phyloP scores from a whole-genome alignment of 2,329 filamentous ascomycete species.

The Aspergillus unguis region DNA sequence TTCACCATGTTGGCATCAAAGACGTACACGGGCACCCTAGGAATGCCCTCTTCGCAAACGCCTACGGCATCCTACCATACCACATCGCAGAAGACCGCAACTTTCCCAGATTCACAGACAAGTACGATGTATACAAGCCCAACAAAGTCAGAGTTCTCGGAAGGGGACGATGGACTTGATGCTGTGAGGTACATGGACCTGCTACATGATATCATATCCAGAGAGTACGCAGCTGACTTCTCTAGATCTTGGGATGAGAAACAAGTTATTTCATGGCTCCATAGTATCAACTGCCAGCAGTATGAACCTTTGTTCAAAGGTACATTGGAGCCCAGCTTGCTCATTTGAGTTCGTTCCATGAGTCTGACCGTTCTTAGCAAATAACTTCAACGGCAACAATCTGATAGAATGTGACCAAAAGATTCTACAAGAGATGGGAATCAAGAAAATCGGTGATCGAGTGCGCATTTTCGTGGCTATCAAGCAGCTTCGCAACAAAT shows the following conservation, averaged over 20 bases:
- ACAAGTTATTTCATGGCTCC: conserved; percentile 84
- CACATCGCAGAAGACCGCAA: conserved; percentile 27
- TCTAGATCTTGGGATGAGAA: conserved; percentile 79
- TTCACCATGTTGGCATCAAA: conserved; percentile 44
- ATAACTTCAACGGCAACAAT: conserved; percentile 97
- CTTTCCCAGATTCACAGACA: conserved; percentile 30
- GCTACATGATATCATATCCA: background rate
- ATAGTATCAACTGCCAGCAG: conserved; percentile 86
- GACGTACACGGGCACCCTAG: conserved; percentile 34
- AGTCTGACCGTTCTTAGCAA: conserved; percentile 48
- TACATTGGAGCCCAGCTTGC: conserved; percentile 26
- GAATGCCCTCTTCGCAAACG: conserved; percentile 33
- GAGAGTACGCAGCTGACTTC: conserved; percentile 17
- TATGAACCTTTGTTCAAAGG: conserved; percentile 85
- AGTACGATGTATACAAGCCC: conserved; percentile 65
- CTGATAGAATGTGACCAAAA: conserved; percentile 95
- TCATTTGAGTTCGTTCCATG: background rate
- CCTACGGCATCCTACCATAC: conserved; percentile 33
- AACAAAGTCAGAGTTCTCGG: conserved; percentile 89
- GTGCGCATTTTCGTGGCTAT: conserved; percentile 85
- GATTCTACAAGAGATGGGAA: conserved; percentile 94
- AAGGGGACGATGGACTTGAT: conserved; percentile 68
- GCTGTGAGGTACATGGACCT: conserved; percentile 60
- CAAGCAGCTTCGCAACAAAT: conserved; percentile 75
- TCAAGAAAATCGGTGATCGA: conserved; percentile 95